phyloP scores from a whole-genome alignment of 768 basidiomycete genomes.

The Boletellus emodensis region DNA sequence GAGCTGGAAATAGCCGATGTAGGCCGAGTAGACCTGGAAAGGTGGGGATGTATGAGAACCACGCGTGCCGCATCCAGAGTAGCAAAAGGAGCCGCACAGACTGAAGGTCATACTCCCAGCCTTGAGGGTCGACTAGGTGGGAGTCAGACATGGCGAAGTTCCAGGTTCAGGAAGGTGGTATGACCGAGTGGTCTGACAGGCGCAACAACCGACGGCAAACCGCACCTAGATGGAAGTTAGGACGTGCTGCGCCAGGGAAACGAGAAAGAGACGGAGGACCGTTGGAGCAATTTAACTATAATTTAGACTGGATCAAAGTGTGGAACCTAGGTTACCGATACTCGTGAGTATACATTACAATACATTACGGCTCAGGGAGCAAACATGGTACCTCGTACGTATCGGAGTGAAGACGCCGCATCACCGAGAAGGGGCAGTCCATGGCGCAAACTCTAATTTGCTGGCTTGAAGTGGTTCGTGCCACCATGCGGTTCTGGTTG shows the following conservation, averaged over 20 bases:
- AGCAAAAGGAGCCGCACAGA: conserved; percentile 47
- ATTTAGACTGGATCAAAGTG: conserved; percentile 11
- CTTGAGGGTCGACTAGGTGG: conserved; percentile 66
- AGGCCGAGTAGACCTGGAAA: conserved; percentile 63
- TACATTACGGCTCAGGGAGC: conserved; percentile 16
- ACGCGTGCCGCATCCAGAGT: neutral
- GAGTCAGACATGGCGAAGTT: conserved; percentile 54
- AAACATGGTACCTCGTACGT: conserved; percentile 10
- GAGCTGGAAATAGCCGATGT: conserved; percentile 74
- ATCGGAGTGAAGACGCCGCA: conserved; percentile 21
- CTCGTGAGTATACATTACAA: conserved; percentile 13
- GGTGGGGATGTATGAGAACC: neutral
- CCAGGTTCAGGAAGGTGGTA: neutral
- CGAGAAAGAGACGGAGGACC: neutral
- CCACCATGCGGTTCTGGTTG: neutral
- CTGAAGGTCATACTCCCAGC: conserved; percentile 79
- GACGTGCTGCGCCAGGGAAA: neutral
- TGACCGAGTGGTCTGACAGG: neutral
- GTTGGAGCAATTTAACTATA: conserved; percentile 11
- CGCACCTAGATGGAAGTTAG: neutral
- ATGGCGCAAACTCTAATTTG: conserved; percentile 5
- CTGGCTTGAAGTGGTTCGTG: neutral
- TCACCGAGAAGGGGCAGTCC: conserved; percentile 2
- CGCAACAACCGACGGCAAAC: neutral
- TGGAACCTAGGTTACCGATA: conserved; percentile 7